Conservation (phyloP, 2,329 filamentous ascomycete genomes). For the Venturia aucupariae region DNA sequence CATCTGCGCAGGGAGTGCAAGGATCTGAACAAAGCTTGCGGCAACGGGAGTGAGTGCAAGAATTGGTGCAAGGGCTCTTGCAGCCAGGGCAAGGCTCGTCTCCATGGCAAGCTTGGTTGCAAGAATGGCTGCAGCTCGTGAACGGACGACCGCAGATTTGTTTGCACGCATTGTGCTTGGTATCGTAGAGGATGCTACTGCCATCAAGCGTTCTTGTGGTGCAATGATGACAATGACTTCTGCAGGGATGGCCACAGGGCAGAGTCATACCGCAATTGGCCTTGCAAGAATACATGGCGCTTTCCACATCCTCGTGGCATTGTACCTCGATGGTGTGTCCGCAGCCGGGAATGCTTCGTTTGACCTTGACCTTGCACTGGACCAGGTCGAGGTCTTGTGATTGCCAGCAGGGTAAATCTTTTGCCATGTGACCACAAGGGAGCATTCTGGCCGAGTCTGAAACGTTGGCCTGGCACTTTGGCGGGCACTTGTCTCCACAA, state of each 20-base stretch:
- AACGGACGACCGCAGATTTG: conserved; percentile 23
- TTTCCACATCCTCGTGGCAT: conserved; percentile 14
- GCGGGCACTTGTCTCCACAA: conserved; percentile 38
- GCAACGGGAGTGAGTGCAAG: conserved; percentile 24
- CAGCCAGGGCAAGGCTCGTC: conserved; percentile 5
- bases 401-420: conserved; percentile 14
- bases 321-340: conserved; percentile 12
- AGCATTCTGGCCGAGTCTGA: conserved; percentile 20
- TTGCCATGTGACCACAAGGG: conserved; percentile 35
- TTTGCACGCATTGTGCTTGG: conserved; percentile 17
- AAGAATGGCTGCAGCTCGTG: conserved; percentile 25
- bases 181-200: neutral
- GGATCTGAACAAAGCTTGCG: conserved; percentile 24
- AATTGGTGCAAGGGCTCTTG: conserved; percentile 17
- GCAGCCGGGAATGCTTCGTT: conserved; percentile 13
- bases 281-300: conserved; percentile 14
- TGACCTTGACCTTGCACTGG: conserved; percentile 13
- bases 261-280: conserved; percentile 14
- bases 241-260: conserved; percentile 18
- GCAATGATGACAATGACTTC: conserved; percentile 7
- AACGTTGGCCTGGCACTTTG: conserved; percentile 29
- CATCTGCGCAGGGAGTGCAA: conserved; percentile 26
- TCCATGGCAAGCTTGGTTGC: conserved; percentile 21
- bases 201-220: neutral
- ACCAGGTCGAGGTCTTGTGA: conserved; percentile 12